Percentiles rank a stretch among this genome's conserved stretches.
Evolutionary conservation across 768 basidiomycete species (phyloP).

Genomic region (Podaxis rugospora): DNA sequence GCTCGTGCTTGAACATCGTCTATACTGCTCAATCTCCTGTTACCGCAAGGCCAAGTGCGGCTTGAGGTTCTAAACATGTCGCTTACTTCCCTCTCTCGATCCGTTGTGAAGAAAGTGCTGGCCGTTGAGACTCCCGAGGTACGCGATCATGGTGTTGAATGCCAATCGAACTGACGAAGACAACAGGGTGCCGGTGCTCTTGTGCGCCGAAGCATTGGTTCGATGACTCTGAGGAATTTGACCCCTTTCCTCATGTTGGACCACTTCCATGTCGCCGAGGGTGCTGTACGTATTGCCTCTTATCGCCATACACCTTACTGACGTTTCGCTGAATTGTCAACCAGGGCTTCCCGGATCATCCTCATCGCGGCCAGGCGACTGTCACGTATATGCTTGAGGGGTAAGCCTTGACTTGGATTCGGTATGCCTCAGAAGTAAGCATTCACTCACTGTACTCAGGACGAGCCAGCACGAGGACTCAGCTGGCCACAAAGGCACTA

Average conservation of each 20-base stretch:
- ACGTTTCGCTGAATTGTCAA: neutral
- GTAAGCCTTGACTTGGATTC: slow-evolving; percentile 25
- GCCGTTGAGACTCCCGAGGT: slow-evolving; percentile 76
- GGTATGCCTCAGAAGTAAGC: neutral
- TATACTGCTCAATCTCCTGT: neutral
- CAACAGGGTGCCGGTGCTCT: slow-evolving; percentile 74
- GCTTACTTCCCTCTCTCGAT: slow-evolving; percentile 46
- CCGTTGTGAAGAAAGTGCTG: slow-evolving; percentile 71
- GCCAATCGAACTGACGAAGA: neutral
- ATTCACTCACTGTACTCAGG: slow-evolving; percentile 23
- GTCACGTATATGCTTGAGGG: slow-evolving; percentile 90
- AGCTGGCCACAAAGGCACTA: slow-evolving; percentile 75
- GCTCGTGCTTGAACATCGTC: neutral
- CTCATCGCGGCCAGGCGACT: slow-evolving; percentile 86
- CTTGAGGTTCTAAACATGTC: slow-evolving; percentile 19
- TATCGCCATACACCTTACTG: too few relatives aligned
- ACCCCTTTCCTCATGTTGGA: slow-evolving; percentile 91
- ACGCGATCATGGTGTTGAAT: slow-evolving; percentile 6
- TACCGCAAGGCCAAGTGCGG: neutral
- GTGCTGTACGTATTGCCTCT: slow-evolving; percentile 47
- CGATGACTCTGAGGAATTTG: slow-evolving; percentile 66
- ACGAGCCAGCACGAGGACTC: slow-evolving; percentile 88
- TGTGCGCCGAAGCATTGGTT: slow-evolving; percentile 86
- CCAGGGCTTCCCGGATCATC: slow-evolving; percentile 89
- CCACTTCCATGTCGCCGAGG: slow-evolving; percentile 68